Base-by-base conservation (phyloP, 2,329 filamentous ascomycete species). In the Ascochyta pisi region DNA sequence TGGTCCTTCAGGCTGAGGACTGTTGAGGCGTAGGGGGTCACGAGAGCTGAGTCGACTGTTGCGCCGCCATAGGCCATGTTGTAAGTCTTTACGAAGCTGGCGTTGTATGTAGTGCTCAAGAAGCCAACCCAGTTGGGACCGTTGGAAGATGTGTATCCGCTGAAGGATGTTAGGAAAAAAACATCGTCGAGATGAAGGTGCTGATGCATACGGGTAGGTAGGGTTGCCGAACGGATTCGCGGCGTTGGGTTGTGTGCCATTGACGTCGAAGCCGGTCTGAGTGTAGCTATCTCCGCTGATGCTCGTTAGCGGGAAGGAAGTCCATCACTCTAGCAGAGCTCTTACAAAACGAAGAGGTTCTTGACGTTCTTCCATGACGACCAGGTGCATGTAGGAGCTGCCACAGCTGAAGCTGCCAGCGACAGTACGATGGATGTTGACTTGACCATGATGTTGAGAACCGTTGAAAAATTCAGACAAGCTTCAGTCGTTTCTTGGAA, bases 171-270 rank as follows among this genome's bases (percentile, higher is more conserved):
- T 67, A 40, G 63, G 54, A 19, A 6, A 9, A 9, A 5, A 35
- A 6, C 38, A 16, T 16, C 1, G 39, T 19, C 22, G 35, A 22
- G 3, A 19, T 19, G 9, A 29, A 3, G 16, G 29, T 23, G 16
- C 16, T 33, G 23, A 12, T 9, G 15, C 64, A 56, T 65, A 72
- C 66, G 81, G 82, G 58, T 83, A 84, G 0, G 76, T 43, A 0
- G 86, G 86, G 63, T 89, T 89, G 0, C 87, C 86, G 58, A 89
- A 76, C 0, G 86, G 84, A 64, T 86, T 85, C 6, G 73, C 70
- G 4, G 77, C 60, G 7, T 78, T 82, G 1, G 87, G 85, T 34
- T 85, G 80, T 0, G 78, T 71, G 22, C 78, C 76, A 10, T 74
- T 79, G 38, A 81, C 74, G 55, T 86, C 74, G 72, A 89, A 89